Evolutionary conservation across 1,284 basidiomycete genomes (phyloP).

Genomic region (Moesziomyces globuligerus): DNA sequence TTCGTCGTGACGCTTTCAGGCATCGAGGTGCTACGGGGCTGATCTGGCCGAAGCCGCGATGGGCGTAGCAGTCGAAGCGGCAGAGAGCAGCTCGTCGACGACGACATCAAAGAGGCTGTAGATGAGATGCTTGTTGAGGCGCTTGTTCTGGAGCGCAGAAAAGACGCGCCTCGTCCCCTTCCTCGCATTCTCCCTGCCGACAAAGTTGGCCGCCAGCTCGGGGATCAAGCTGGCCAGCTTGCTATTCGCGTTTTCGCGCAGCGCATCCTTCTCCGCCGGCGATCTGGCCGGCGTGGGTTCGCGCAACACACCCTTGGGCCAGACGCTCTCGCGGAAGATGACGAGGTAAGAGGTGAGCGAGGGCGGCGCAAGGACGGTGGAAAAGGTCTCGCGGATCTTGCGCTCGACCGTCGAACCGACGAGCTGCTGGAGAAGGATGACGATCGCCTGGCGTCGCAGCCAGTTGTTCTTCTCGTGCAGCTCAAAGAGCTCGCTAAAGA

Average conservation of each 20-base stretch:
- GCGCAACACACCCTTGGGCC: conserved; percentile 82
- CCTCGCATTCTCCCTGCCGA: conserved; percentile 90
- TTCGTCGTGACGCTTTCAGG: too few species aligned
- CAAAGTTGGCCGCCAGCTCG: conserved; percentile 96
- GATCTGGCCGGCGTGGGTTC: conserved; percentile 76
- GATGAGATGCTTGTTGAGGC: conserved; percentile 74
- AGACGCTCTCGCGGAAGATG: conserved; percentile 76
- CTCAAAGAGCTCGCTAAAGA: conserved; percentile 91
- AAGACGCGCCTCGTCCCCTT: conserved; percentile 90
- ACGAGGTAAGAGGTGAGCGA: conserved; percentile 75
- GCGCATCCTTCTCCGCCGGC: conserved; percentile 79
- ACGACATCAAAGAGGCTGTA: conserved; percentile 50
- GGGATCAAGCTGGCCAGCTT: conserved; percentile 89
- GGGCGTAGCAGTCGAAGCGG: background rate
- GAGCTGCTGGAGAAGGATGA: conserved; percentile 93
- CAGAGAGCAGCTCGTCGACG: conserved; percentile 43
- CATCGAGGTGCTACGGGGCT: background rate
- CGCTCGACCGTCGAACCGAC: conserved; percentile 97
- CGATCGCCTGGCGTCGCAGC: conserved; percentile 93
- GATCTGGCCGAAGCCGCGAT: background rate
- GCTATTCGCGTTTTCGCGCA: conserved; percentile 83
- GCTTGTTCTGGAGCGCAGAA: conserved; percentile 87
- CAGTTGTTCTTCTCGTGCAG: conserved; percentile 94
- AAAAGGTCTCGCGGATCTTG: conserved; percentile 82
- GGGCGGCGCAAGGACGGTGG: conserved; percentile 67